These are phyloP conservation scores for Collybia mongolica DNA, from an alignment of 768 basidiomycete species.

Conservation along the genomic window DNA sequence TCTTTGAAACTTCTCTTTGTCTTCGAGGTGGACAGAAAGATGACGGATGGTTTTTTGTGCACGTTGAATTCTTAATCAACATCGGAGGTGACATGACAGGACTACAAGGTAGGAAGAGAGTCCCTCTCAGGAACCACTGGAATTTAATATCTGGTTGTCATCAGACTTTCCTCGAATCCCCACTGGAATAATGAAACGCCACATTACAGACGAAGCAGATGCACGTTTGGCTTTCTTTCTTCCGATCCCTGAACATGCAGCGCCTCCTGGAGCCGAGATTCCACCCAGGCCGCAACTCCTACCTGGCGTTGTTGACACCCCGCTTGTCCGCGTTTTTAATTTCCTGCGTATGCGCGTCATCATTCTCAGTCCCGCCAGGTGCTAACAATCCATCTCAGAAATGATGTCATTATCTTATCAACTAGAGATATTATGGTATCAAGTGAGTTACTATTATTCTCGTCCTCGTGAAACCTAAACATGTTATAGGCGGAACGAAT, in stretches of 20 bases:
- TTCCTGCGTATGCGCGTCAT: slow-evolving; percentile 69
- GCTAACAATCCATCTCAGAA: slow-evolving; percentile 42
- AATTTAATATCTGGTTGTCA: neutral
- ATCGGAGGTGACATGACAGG: slow-evolving; percentile 74
- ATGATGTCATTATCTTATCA: slow-evolving; percentile 93
- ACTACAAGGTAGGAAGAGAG: slow-evolving; percentile 51
- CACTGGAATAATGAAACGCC: slow-evolving; percentile 56
- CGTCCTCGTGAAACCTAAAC: slow-evolving; percentile 9
- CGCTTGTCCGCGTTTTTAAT: slow-evolving; percentile 83
- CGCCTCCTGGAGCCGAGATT: slow-evolving; percentile 37
- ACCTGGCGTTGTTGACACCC: slow-evolving; percentile 69
- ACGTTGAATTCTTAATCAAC: slow-evolving; percentile 71
- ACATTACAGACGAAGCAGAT: slow-evolving; percentile 75
- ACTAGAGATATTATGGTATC: slow-evolving; percentile 84
- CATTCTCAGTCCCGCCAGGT: neutral
- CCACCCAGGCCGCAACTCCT: slow-evolving; percentile 54
- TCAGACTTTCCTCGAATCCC: slow-evolving; percentile 77
- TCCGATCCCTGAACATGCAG: slow-evolving; percentile 40
- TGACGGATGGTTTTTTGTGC: slow-evolving; percentile 86
- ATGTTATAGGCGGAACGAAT: slow-evolving; percentile 61
- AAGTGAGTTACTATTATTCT: slow-evolving; percentile 33
- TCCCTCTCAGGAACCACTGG: neutral
- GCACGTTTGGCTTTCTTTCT: slow-evolving; percentile 64
- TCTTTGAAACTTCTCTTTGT: slow-evolving; percentile 75
- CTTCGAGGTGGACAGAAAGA: slow-evolving; percentile 65